phyloP scores from a whole-genome alignment of 2,329 filamentous ascomycete genomes.

The Myriosclerotinia duriaeana region DNA sequence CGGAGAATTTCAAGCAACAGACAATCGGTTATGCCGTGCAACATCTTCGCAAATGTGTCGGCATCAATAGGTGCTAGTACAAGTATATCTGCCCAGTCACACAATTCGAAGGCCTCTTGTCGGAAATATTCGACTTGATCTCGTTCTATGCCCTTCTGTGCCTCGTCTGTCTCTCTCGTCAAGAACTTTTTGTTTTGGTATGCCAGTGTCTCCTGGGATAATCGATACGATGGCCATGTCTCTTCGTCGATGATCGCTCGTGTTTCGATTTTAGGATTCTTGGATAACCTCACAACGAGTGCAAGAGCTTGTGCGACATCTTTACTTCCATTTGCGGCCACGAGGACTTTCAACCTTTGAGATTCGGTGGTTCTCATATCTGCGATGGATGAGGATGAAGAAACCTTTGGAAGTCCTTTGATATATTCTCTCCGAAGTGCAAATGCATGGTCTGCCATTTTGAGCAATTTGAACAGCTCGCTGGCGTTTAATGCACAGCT shows the following conservation, averaged over 20 bases:
- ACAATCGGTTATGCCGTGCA: conserved; percentile 78
- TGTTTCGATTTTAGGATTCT: conserved; percentile 60
- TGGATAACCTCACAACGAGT: conserved; percentile 65
- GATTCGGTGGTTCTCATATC: conserved; percentile 49
- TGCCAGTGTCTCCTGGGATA: conserved; percentile 62
- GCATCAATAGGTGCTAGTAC: conserved; percentile 83
- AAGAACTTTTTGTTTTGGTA: conserved; percentile 54
- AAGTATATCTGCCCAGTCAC: conserved; percentile 84
- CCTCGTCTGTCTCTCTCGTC: conserved; percentile 31
- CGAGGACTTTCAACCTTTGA: conserved; percentile 58
- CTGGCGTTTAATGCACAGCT: conserved; percentile 4
- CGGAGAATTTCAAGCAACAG: conserved; percentile 77
- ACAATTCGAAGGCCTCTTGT: conserved; percentile 63
- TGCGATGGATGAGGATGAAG: conserved; percentile 35
- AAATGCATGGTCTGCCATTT: conserved; percentile 31
- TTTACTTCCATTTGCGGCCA: conserved; percentile 63
- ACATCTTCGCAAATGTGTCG: conserved; percentile 82
- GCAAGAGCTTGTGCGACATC: conserved; percentile 66
- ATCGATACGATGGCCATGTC: conserved; percentile 49
- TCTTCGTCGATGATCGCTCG: conserved; percentile 65
- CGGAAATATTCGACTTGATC: conserved; percentile 50
- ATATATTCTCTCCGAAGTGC: conserved; percentile 26
- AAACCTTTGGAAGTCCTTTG: conserved; percentile 29
- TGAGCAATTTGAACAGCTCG: neutral
- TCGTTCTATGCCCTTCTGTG: conserved; percentile 35